Base-by-base conservation (phyloP, 192 early-diverging fungal species). In the Martensiomyces pterosporus region DNA sequence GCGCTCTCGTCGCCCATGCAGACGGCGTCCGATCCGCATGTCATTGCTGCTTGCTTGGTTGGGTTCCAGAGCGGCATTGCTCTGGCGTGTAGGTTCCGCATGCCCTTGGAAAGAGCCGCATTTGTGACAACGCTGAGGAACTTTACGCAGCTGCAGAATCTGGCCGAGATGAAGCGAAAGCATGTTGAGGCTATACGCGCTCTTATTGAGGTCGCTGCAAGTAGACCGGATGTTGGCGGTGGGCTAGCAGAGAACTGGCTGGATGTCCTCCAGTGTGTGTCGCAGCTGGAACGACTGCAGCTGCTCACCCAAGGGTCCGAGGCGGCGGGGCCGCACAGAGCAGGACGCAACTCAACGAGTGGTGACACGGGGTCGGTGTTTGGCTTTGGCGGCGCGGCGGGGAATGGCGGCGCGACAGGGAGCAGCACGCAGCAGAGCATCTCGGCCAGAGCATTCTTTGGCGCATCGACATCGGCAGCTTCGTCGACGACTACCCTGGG, bases 171-270 rank as follows among this genome's bases (percentile, higher is more conserved):
- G 79, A 82, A 80, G 39, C 84, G 85, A 24, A 97, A 97, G 67
- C 92, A 97, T 57, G 81, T 94, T 13, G 89, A 91, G 51, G 92
- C 90, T 1, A 94, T 97, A 52, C 82, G 86, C 37, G 82, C 88
- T 7, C 67, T 97, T 6, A 71, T 97, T 25, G 90, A 83, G 32
- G 75, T 94, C 3, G 88, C 91, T 2, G 78, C 80, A 1, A 55
- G 64, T 9, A 47, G 71, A 5, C 24, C 64, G 9, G 65, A 67
- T n/a, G 80, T 83, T 15, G 85, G 85, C 32, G 82, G 83, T 43
- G 78, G 80, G 27, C 59, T 86, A 36, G 74, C 72, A 13, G 78
- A 80, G 7, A 79, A 64, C 27, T 97, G 94, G 94, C 67, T 81
- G 25, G 90, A 97, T 39, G 84, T 94, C 9, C 58, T 92, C 55